These are phyloP conservation scores for Phytophthora sansomeana DNA, from an alignment of 352 stramenopile species.

Conservation along the genomic window DNA sequence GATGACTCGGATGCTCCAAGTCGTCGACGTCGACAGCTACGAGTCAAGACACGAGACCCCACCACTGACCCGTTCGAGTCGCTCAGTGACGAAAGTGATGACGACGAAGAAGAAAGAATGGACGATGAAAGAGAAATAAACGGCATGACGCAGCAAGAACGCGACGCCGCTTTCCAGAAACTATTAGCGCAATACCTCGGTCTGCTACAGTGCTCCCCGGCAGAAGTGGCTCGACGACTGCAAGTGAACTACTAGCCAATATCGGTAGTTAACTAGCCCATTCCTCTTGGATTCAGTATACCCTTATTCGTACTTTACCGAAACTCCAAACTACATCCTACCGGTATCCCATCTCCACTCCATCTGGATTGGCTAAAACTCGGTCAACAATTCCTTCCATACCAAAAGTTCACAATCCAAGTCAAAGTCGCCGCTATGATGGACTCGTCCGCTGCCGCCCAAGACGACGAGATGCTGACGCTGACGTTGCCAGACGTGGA, in stretches of 20 bases:
- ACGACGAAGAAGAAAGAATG: background rate
- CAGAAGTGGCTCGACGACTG: slow-evolving; percentile 26
- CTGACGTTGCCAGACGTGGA: slow-evolving; percentile 49
- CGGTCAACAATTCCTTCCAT: too few relatives aligned
- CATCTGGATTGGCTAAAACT: too few relatives aligned
- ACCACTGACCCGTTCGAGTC: background rate
- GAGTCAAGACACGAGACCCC: slow-evolving; percentile 27
- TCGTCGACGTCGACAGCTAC: slow-evolving; percentile 5
- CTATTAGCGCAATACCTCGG: slow-evolving; percentile 56
- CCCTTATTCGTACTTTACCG: too few relatives aligned
- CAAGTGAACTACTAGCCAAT: slow-evolving; percentile 15
- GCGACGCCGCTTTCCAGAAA: slow-evolving; percentile 44
- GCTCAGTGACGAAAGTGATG: slow-evolving; percentile 17
- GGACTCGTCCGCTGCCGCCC: slow-evolving; percentile 18
- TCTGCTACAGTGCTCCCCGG: slow-evolving; percentile 45
- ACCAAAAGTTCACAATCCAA: too few relatives aligned
- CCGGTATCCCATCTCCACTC: too few relatives aligned
- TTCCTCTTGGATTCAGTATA: too few relatives aligned
- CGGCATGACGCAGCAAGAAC: slow-evolving; percentile 22
- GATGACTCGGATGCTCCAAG: background rate
- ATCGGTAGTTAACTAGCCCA: background rate
- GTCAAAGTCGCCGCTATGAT: slow-evolving; percentile 11
- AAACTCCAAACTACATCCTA: too few relatives aligned
- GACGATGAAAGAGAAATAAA: background rate
- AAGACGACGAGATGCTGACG: slow-evolving; percentile 51